Conservation (phyloP, 257 asterid species). For the Solanum boliviense region DNA sequence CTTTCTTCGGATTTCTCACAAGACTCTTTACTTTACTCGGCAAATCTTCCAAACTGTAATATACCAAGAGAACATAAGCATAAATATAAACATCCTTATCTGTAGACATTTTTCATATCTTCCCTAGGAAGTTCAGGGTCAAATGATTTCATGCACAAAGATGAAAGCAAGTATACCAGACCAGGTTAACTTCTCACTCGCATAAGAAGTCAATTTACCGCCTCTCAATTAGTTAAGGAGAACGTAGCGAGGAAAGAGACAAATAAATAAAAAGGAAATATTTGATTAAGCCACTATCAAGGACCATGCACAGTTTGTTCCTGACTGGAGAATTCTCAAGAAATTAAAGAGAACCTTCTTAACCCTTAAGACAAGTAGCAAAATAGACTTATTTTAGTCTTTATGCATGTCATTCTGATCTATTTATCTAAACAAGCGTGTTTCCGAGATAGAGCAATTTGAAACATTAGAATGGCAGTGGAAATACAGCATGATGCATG, state of each 20-base stretch:
- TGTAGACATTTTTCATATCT: not conserved
- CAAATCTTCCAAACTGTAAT: slow-evolving; percentile 77
- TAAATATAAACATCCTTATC: not conserved
- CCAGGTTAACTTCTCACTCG: not conserved
- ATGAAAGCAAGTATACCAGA: not conserved
- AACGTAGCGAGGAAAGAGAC: not conserved
- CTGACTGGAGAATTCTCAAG: not conserved
- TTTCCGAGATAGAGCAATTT: not conserved
- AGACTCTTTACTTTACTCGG: slow-evolving; percentile 61
- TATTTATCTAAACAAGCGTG: not conserved
- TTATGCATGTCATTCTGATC: not conserved
- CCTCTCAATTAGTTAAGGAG: not conserved
- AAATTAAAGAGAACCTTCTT: not conserved
- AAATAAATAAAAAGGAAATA: not conserved
- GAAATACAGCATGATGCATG: not conserved
- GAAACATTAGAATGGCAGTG: not conserved
- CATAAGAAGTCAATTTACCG: not conserved
- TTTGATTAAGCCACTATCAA: not conserved
- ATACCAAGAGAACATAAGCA: not conserved
- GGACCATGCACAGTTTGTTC: not conserved
- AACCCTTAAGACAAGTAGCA: not conserved
- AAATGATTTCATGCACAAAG: not conserved
- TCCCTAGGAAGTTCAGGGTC: not conserved
- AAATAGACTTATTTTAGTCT: not conserved
- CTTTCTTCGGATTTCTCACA: slow-evolving; percentile 64